These are phyloP conservation scores for Paracoccidioides brasiliensis DNA, from an alignment of 2,329 filamentous ascomycete species.

Conservation along the genomic window DNA sequence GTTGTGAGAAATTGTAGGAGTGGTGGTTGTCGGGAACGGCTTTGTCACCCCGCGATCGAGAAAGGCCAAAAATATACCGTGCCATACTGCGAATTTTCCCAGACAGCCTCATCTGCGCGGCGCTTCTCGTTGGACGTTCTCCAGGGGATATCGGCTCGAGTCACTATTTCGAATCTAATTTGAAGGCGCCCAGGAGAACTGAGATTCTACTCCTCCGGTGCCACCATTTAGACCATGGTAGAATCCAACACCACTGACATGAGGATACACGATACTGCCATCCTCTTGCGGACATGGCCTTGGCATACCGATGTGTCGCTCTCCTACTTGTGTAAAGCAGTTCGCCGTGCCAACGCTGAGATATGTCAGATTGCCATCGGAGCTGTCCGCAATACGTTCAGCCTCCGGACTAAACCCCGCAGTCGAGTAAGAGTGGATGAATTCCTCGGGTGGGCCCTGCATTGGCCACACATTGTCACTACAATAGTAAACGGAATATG, in stretches of 20 bases:
- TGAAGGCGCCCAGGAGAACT: neutral
- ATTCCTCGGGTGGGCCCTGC: neutral
- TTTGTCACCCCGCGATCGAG: neutral
- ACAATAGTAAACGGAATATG: neutral
- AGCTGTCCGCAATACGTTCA: neutral
- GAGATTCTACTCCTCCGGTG: neutral
- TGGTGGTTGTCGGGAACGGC: neutral
- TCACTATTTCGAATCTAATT: neutral
- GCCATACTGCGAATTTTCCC: neutral
- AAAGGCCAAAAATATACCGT: neutral
- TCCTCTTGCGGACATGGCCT: neutral
- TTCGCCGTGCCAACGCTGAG: neutral
- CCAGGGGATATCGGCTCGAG: neutral
- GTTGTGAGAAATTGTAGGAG: neutral
- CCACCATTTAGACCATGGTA: neutral
- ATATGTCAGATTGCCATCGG: neutral
- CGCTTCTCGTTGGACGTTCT: slow-evolving; percentile 1
- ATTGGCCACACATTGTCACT: neutral
- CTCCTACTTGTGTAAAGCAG: neutral
- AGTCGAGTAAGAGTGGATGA: neutral
- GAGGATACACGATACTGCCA: neutral
- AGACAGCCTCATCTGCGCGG: neutral
- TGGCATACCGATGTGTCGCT: neutral
- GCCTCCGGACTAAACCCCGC: neutral
- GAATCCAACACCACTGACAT: neutral